Evolutionary conservation across 768 basidiomycete species (phyloP).

Genomic region (Suillus placidus): DNA sequence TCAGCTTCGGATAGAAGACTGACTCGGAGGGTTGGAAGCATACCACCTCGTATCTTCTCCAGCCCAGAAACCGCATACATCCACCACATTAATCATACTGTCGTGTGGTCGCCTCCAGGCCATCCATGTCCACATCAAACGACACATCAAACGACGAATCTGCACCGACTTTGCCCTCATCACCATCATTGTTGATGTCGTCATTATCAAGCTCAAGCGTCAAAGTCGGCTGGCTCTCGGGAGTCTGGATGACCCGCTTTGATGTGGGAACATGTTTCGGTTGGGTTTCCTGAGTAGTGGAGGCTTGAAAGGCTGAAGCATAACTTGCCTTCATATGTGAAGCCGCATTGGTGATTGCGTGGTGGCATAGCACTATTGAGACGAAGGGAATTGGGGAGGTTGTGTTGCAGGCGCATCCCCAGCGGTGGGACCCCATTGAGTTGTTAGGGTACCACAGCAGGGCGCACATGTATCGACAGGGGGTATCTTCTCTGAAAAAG

Average conservation of each 20-base stretch:
- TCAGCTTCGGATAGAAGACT: no score
- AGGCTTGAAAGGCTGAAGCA: conserved; percentile 30
- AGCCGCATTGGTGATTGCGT: not conserved
- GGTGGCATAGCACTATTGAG: conserved; percentile 22
- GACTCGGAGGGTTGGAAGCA: not conserved
- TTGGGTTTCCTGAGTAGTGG: conserved; percentile 18
- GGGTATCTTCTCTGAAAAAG: not conserved
- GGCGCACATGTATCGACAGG: not conserved
- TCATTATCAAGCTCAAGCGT: not conserved
- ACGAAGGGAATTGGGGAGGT: not conserved
- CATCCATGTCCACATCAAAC: conserved; percentile 31
- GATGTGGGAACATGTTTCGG: not conserved
- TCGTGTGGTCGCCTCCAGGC: conserved; percentile 34
- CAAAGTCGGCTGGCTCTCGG: not conserved
- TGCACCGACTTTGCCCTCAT: conserved; percentile 9
- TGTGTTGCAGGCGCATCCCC: conserved; percentile 30
- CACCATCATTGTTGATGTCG: not conserved
- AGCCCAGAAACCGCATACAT: not conserved
- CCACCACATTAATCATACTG: conserved; percentile 26
- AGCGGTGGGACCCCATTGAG: conserved; percentile 21
- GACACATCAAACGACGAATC: conserved; percentile 37
- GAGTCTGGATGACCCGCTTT: conserved; percentile 3
- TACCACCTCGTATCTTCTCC: not conserved
- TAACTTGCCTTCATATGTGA: conserved; percentile 16
- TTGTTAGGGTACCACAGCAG: not conserved